Percentiles rank a stretch among this genome's conserved stretches.
These are phyloP conservation scores for Mucor lusitanicus DNA, from an alignment of 371 early-diverging fungal species.

Conservation along the genomic window DNA sequence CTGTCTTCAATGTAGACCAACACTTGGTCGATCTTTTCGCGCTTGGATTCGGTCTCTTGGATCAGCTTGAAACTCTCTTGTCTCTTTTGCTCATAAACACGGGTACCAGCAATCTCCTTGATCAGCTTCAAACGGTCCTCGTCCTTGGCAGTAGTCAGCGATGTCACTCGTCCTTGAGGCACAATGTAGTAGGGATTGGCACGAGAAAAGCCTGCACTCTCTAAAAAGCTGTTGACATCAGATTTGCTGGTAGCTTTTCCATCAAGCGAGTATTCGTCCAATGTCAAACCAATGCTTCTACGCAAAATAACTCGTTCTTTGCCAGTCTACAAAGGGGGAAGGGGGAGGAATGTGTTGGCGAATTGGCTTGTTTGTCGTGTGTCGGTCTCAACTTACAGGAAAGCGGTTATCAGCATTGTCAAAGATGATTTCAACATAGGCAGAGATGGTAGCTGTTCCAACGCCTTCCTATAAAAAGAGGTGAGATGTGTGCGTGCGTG, in stretches of 20 bases:
- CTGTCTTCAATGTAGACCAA: conserved; percentile 89
- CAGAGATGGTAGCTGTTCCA: conserved; percentile 92
- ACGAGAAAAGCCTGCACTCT: conserved; percentile 97
- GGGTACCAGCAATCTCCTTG: conserved; percentile 98
- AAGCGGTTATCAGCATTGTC: conserved; percentile 96
- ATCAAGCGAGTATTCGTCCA: conserved; percentile 98
- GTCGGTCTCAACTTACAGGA: conserved; percentile 62
- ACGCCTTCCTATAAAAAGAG: conserved; percentile 78
- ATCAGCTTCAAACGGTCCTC: conserved; percentile 88
- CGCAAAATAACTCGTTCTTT: conserved; percentile 88
- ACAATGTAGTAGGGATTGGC: conserved; percentile 99
- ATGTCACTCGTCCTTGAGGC: conserved; percentile 97
- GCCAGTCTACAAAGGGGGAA: conserved; percentile 63
- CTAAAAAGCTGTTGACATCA: conserved; percentile 94
- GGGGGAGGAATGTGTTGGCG: neutral
- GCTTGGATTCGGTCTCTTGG: conserved; percentile 90
- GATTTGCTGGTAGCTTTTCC: conserved; percentile 86
- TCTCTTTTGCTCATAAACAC: conserved; percentile 96
- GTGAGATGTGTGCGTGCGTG: neutral
- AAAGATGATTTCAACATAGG: conserved; percentile 97
- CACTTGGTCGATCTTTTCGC: conserved; percentile 89
- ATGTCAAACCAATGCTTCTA: conserved; percentile 93
- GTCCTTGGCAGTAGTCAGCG: conserved; percentile 94
- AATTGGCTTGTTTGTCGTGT: neutral
- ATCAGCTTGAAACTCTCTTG: conserved; percentile 89